A percentile compares a stretch with the other conserved stretches of the same genome.
phyloP scores from a whole-genome alignment of 805 yeast species.

The Saccharomycopsis microspora region DNA sequence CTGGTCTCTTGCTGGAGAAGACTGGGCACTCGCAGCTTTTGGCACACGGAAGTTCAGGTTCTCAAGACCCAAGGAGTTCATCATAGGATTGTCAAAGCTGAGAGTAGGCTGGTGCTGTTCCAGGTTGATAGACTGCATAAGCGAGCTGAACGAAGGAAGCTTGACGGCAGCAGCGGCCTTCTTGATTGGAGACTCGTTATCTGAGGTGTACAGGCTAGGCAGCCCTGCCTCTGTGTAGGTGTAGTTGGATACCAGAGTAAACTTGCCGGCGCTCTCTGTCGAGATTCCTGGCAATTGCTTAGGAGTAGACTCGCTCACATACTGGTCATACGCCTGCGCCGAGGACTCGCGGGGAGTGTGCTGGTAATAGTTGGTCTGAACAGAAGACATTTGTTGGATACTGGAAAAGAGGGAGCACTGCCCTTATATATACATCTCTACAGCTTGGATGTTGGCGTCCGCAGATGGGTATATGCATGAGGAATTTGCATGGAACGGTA shows the following conservation, averaged over 20 bases:
- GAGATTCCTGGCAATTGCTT: slow-evolving; percentile 13
- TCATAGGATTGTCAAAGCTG: slow-evolving; percentile 14
- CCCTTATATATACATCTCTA: neutral
- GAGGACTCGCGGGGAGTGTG: slow-evolving; percentile 3
- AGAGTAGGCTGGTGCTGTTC: slow-evolving; percentile 4
- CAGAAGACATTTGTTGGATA: neutral
- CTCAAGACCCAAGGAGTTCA: slow-evolving; percentile 16
- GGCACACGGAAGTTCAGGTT: slow-evolving; percentile 4
- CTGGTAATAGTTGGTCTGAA: slow-evolving; percentile 2
- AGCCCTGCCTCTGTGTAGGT: neutral
- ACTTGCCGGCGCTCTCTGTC: neutral
- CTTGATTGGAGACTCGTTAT: slow-evolving; percentile 13
- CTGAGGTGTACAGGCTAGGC: slow-evolving; percentile 8
- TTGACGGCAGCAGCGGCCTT: neutral
- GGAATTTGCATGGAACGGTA: too few species aligned
- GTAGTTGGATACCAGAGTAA: neutral
- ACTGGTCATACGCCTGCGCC: slow-evolving; percentile 3
- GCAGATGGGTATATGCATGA: too few species aligned
- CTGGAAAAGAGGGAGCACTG: neutral
- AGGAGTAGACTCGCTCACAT: slow-evolving; percentile 13
- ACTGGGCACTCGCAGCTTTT: slow-evolving; percentile 1
- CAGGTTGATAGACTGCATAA: slow-evolving; percentile 16
- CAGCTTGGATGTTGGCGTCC: too few species aligned
- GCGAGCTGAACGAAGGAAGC: slow-evolving; percentile 17
- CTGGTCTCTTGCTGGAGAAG: neutral